These are phyloP conservation scores for Kockovaella imperatae DNA, from an alignment of 768 basidiomycete genomes.

Conservation along the genomic window DNA sequence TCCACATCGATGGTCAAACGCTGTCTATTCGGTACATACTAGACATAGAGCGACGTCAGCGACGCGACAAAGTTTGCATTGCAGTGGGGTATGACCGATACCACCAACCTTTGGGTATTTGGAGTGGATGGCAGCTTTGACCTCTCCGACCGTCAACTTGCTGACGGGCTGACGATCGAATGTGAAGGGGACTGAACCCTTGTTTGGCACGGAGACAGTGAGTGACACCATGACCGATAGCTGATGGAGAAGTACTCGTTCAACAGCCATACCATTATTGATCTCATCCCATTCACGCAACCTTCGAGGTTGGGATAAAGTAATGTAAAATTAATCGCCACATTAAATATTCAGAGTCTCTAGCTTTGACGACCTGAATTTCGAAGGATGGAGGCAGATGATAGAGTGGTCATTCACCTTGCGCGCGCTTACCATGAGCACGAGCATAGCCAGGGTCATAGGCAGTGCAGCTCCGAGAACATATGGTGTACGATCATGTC, in stretches of 20 bases:
- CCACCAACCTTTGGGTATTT: slow-evolving; percentile 52
- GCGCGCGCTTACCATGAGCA: no score
- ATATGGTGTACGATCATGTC: slow-evolving; percentile 7
- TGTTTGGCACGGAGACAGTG: slow-evolving; percentile 53
- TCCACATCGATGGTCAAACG: slow-evolving; percentile 51
- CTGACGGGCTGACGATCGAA: slow-evolving; percentile 37
- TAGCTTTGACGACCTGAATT: no score
- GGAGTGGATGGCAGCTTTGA: slow-evolving; percentile 59
- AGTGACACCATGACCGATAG: slow-evolving; percentile 56
- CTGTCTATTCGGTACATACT: slow-evolving; percentile 70
- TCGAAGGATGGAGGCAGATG: no score
- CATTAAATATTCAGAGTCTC: no score
- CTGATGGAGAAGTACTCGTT: not conserved
- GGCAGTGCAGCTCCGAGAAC: no score
- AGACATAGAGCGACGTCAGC: slow-evolving; percentile 5
- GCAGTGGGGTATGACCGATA: slow-evolving; percentile 31
- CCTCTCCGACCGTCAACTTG: slow-evolving; percentile 56
- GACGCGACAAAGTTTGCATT: not conserved
- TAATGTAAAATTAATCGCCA: no score
- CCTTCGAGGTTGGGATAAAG: not conserved
- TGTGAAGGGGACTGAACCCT: slow-evolving; percentile 43
- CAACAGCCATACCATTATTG: not conserved
- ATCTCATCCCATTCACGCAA: not conserved
- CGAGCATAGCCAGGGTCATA: no score
- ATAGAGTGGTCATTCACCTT: no score